Evolutionary conservation across 2,329 filamentous ascomycete species (phyloP).

Genomic region (Colletotrichum tabaci): DNA sequence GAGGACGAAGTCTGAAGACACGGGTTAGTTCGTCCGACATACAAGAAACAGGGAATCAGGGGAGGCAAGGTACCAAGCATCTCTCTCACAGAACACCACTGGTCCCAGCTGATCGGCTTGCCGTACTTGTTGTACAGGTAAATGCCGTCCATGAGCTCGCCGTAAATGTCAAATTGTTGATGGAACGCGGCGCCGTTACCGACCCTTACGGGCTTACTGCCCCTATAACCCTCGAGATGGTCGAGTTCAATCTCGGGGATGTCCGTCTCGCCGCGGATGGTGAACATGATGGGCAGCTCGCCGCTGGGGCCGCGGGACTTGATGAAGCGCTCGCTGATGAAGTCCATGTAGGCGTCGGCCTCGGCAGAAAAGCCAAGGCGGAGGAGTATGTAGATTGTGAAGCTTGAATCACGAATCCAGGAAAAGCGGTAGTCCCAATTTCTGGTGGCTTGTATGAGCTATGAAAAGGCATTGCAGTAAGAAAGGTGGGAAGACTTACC

Average conservation of each 20-base stretch:
- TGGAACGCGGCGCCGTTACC: constrained; percentile 85
- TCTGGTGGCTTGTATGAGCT: constrained; percentile 49
- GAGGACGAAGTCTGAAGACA: constrained; percentile 74
- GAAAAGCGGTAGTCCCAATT: constrained; percentile 84
- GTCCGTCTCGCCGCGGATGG: constrained; percentile 80
- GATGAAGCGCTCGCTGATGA: constrained; percentile 80
- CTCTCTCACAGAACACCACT: constrained; percentile 79
- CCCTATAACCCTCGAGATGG: constrained; percentile 81
- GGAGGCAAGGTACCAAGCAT: constrained; percentile 65
- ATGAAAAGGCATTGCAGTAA: background rate
- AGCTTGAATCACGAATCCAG: constrained; percentile 84
- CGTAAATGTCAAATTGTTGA: constrained; percentile 85
- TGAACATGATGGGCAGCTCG: constrained; percentile 85
- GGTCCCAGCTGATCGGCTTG: constrained; percentile 82
- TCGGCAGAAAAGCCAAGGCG: constrained; percentile 83
- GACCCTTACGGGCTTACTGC: constrained; percentile 80
- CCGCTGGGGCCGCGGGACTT: constrained; percentile 72
- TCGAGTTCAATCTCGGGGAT: constrained; percentile 79
- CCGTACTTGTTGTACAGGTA: constrained; percentile 87
- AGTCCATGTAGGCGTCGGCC: constrained; percentile 84
- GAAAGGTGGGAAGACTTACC: constrained; percentile 49
- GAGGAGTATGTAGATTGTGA: constrained; percentile 83
- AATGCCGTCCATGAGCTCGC: constrained; percentile 82
- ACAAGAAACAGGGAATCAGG: background rate
- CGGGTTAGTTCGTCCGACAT: background rate